Conservation (phyloP, 129 eudicot genomes). For the Tanacetum coccineum region DNA sequence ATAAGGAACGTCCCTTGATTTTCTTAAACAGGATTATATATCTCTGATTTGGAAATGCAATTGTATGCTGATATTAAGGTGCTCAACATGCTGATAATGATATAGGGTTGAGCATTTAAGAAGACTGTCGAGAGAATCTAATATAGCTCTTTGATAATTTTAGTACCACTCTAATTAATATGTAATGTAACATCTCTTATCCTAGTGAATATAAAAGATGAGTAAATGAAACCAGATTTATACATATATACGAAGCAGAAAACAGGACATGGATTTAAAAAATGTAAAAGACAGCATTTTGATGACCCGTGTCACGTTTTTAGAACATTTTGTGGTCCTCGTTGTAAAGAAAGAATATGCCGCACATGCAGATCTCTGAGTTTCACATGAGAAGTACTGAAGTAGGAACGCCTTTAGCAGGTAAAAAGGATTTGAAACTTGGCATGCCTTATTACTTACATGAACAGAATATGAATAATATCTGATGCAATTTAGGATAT, state of each 20-base stretch:
- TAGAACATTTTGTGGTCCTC: slow-evolving; percentile 6
- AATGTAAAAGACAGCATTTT: slow-evolving; percentile 4
- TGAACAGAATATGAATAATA: slow-evolving; percentile 5
- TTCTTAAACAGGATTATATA: neutral
- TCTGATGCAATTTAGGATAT: neutral
- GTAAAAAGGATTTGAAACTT: neutral
- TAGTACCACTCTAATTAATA: neutral
- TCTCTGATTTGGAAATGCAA: slow-evolving; percentile 1
- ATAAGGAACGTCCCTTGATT: neutral
- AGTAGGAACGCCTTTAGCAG: slow-evolving; percentile 3
- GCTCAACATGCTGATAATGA: neutral
- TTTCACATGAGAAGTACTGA: slow-evolving; percentile 6
- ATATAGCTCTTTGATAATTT: neutral
- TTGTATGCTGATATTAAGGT: neutral
- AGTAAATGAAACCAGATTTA: neutral
- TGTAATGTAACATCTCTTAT: neutral
- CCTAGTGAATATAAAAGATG: neutral
- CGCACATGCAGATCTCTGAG: slow-evolving; percentile 10
- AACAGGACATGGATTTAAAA: neutral
- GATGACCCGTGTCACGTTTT: neutral
- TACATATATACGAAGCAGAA: neutral
- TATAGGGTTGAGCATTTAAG: slow-evolving; percentile 2
- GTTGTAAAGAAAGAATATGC: slow-evolving; percentile 3
- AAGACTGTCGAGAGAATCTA: neutral
- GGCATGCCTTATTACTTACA: slow-evolving; percentile 6